Evolutionary conservation across 179 eudicot genomes (phyloP).

Genomic region (Beta macrorhiza): DNA sequence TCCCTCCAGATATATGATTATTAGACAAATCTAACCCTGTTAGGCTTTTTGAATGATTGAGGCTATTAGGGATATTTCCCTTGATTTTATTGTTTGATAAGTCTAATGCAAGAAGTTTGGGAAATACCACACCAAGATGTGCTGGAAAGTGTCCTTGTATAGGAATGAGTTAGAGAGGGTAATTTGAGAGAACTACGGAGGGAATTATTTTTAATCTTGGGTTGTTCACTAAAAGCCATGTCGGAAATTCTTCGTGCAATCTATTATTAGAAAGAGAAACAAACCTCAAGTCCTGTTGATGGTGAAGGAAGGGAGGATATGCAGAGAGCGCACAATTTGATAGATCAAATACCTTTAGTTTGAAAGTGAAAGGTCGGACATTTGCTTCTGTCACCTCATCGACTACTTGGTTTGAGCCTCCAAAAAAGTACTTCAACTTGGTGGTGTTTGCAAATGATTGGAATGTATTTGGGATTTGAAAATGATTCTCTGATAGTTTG

Average conservation of each 20-base stretch:
- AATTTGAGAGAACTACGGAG: background rate
- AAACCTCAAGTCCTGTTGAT: background rate
- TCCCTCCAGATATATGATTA: slow-evolving; percentile 3
- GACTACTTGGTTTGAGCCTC: slow-evolving; percentile 10
- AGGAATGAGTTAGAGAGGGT: background rate
- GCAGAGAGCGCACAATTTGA: background rate
- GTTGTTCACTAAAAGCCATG: slow-evolving; percentile 28
- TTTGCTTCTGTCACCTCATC: background rate
- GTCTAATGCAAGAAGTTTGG: background rate
- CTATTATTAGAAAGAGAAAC: slow-evolving; percentile 4
- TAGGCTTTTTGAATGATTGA: background rate
- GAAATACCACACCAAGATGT: background rate
- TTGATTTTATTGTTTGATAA: slow-evolving; percentile 7
- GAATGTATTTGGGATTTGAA: slow-evolving; percentile 1
- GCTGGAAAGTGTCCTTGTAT: slow-evolving; percentile 6
- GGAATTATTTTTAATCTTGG: background rate
- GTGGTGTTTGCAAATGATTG: slow-evolving; percentile 13
- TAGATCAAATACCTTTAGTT: background rate
- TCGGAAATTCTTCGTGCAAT: slow-evolving; percentile 9
- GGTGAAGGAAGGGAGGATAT: background rate
- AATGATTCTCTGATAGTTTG: no score
- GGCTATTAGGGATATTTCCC: background rate
- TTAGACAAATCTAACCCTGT: background rate
- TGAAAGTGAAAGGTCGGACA: background rate
- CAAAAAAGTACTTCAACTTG: background rate